These are phyloP conservation scores for Cnidoscolus chayamansa DNA, from an alignment of 441 rosid genomes.

Conservation along the genomic window DNA sequence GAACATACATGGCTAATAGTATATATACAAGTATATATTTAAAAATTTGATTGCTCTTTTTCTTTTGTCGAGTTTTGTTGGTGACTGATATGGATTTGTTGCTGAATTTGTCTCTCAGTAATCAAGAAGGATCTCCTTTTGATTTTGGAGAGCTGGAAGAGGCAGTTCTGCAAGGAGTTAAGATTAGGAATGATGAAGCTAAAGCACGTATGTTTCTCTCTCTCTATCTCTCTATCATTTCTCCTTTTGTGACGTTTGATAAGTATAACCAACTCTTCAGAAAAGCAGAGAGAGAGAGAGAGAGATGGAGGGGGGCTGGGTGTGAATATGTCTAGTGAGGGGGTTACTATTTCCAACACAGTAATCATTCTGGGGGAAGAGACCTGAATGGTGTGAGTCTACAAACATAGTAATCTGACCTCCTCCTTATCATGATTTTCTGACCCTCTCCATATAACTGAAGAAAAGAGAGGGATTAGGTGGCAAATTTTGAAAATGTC, in stretches of 20 bases:
- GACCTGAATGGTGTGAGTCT: slow-evolving; percentile 67
- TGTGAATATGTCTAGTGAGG: slow-evolving; percentile 45
- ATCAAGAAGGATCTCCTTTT: slow-evolving; percentile 78
- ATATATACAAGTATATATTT: too few species aligned
- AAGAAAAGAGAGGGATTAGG: slow-evolving; percentile 33
- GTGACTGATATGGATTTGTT: slow-evolving; percentile 14
- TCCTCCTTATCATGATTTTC: slow-evolving; percentile 36
- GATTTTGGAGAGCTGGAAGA: slow-evolving; percentile 97
- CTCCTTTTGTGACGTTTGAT: slow-evolving; percentile 64
- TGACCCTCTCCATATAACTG: slow-evolving; percentile 45
- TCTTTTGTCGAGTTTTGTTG: not conserved
- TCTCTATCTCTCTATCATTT: slow-evolving; percentile 12
- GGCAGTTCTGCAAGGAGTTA: slow-evolving; percentile 84
- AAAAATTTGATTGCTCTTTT: not conserved
- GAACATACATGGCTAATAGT: too few species aligned
- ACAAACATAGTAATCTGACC: slow-evolving; percentile 58
- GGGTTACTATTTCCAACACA: slow-evolving; percentile 48
- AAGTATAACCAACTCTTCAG: slow-evolving; percentile 44
- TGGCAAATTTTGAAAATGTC: slow-evolving; percentile 17
- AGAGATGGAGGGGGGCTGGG: not conserved
- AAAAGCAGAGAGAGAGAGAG: slow-evolving; percentile 7
- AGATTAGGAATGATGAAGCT: slow-evolving; percentile 77
- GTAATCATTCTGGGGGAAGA: slow-evolving; percentile 63
- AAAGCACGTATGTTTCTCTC: slow-evolving; percentile 60
- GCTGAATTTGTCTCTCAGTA: slow-evolving; percentile 37